Evolutionary conservation across 1,284 basidiomycete genomes (phyloP).

Genomic region (Trichosporon coremiiforme): DNA sequence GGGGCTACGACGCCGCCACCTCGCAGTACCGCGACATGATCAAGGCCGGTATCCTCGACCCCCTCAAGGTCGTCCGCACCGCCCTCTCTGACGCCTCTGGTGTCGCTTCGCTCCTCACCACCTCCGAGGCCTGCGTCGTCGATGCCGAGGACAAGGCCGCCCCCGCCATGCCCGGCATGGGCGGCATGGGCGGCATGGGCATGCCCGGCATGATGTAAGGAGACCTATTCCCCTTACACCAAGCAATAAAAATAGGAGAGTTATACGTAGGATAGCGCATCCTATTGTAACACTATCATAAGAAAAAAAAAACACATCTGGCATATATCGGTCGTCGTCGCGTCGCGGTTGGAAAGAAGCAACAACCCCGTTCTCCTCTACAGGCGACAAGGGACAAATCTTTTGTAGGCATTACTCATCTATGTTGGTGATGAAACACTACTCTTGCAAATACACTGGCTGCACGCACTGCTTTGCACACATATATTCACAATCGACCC

Average conservation of each 20-base stretch:
- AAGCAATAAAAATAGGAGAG: neutral
- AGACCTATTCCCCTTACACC: too few relatives aligned
- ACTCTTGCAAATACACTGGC: slow-evolving; percentile 4
- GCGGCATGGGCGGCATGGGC: slow-evolving; percentile 61
- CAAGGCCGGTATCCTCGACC: slow-evolving; percentile 89
- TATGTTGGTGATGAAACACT: slow-evolving; percentile 17
- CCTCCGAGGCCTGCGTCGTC: slow-evolving; percentile 89
- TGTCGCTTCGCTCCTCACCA: slow-evolving; percentile 87
- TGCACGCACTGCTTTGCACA: neutral
- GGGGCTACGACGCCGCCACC: slow-evolving; percentile 88
- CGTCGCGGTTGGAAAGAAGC: slow-evolving; percentile 16
- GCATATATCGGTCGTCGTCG: neutral
- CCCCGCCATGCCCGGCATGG: slow-evolving; percentile 57
- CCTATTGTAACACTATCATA: slow-evolving; percentile 19
- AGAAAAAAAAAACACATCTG: slow-evolving; percentile 5
- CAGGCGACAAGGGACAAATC: neutral
- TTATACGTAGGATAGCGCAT: slow-evolving; percentile 20
- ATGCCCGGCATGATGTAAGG: slow-evolving; percentile 54
- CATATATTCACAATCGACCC: neutral
- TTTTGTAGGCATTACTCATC: slow-evolving; percentile 19
- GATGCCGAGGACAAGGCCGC: slow-evolving; percentile 80
- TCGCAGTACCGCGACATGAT: slow-evolving; percentile 96
- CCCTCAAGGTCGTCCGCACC: slow-evolving; percentile 87
- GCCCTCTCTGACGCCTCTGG: slow-evolving; percentile 83
- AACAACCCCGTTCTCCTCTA: neutral